Percentiles rank a stretch among this genome's conserved stretches.
phyloP scores from a whole-genome alignment of 768 basidiomycete species.

The Cystofilobasidium ferigula region DNA sequence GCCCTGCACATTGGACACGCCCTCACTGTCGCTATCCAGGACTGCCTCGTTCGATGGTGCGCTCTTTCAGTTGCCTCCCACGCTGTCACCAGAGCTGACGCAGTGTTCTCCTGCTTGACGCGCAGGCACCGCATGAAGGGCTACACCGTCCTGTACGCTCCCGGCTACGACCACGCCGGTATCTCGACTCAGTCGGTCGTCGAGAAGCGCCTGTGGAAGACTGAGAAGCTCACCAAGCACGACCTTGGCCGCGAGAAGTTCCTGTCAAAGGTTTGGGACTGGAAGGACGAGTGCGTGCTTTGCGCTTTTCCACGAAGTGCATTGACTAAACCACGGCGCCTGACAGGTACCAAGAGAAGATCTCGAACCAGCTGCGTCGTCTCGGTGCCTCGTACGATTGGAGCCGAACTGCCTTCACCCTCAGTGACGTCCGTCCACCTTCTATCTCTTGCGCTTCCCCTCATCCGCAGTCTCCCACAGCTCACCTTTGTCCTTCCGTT shows the following conservation, averaged over 20 bases:
- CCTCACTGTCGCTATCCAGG: constrained; percentile 82
- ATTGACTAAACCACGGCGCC: not conserved
- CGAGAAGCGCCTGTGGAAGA: constrained; percentile 79
- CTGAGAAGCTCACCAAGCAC: constrained; percentile 69
- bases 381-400: constrained; percentile 92
- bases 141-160: constrained; percentile 74
- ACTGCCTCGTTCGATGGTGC: constrained; percentile 75
- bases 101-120: not conserved
- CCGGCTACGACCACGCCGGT: constrained; percentile 96
- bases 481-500: not conserved
- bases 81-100: not conserved
- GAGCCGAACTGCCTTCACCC: constrained; percentile 82
- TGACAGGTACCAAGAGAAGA: constrained; percentile 79
- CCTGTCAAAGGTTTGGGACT: constrained; percentile 78
- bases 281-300: constrained; percentile 84
- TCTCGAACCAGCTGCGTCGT: constrained; percentile 75
- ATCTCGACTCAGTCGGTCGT: constrained; percentile 98
- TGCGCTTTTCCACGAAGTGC: not conserved
- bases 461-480: not conserved
- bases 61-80: constrained; percentile 32
- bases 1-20: constrained; percentile 91
- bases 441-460: not conserved
- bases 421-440: constrained; percentile 50
- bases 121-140: constrained; percentile 90
- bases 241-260: constrained; percentile 92